phyloP scores from a whole-genome alignment of 2,329 filamentous ascomycete genomes.

The Fusarium haematococcum region DNA sequence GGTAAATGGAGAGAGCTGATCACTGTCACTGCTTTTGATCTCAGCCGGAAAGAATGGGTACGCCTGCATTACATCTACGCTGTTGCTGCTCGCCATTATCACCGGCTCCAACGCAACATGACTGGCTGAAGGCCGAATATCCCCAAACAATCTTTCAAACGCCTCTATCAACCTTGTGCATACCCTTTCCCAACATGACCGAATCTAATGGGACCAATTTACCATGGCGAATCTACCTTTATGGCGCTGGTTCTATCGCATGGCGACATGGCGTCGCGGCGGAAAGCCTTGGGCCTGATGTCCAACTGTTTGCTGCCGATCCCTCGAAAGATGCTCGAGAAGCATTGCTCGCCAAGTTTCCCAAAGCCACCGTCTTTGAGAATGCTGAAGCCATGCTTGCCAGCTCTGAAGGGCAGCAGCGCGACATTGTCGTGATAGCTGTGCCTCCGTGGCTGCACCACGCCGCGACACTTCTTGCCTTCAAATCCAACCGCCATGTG shows the following conservation, averaged over 20 bases:
- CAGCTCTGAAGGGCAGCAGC: constrained; percentile 9
- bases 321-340: constrained; percentile 14
- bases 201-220: neutral
- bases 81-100: neutral
- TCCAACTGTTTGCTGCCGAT: constrained; percentile 21
- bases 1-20: constrained; percentile 2
- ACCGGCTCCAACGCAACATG: neutral
- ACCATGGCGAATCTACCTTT: constrained; percentile 17
- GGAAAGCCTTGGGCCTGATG: neutral
- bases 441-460: constrained; percentile 26
- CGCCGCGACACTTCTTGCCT: constrained; percentile 13
- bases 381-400: constrained; percentile 17
- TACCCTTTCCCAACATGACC: constrained; percentile 2
- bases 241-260: constrained; percentile 23
- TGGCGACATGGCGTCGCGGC: constrained; percentile 24
- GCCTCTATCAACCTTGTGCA: neutral
- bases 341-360: constrained; percentile 16
- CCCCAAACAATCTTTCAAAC: neutral
- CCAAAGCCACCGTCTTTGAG: constrained; percentile 14
- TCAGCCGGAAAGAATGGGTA: neutral
- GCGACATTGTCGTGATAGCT: constrained; percentile 25
- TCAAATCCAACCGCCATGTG: constrained; percentile 18
- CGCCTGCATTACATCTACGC: neutral
- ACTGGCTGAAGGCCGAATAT: neutral
- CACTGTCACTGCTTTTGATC: neutral